These are phyloP conservation scores for Vicia sativa DNA, from an alignment of 306 rosid species.

Conservation along the genomic window DNA sequence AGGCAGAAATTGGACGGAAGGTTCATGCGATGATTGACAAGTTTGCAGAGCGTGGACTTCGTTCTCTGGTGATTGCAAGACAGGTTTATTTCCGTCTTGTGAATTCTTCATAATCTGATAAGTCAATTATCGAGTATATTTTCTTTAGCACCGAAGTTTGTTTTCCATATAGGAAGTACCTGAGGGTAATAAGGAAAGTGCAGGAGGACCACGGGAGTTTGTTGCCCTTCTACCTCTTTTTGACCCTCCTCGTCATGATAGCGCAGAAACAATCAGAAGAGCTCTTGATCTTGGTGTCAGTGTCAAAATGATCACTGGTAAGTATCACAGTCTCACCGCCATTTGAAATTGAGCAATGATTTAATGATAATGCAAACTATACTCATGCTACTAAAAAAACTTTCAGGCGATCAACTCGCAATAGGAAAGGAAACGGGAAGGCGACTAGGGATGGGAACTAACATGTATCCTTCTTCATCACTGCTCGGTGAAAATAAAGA, in stretches of 20 bases:
- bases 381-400: conserved; percentile 30
- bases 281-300: conserved; percentile 79
- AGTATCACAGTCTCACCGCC: conserved; percentile 26
- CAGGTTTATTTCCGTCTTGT: conserved; percentile 44
- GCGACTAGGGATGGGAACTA: conserved; percentile 81
- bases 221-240: conserved; percentile 78
- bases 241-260: conserved; percentile 84
- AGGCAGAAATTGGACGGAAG: conserved; percentile 53
- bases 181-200: conserved; percentile 63
- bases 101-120: not conserved
- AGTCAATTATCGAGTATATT: not conserved
- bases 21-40: conserved; percentile 65
- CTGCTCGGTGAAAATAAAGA: conserved; percentile 60
- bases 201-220: conserved; percentile 81
- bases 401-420: conserved; percentile 75
- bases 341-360: not conserved
- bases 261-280: conserved; percentile 78
- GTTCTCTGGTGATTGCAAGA: conserved; percentile 68
- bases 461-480: conserved; percentile 83
- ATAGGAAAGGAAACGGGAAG: conserved; percentile 87
- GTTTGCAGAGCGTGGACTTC: conserved; percentile 79
- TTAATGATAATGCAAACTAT: conserved; percentile 1
- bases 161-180: conserved; percentile 57
- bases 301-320: conserved; percentile 82
- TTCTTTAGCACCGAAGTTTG: conserved; percentile 8